Conservation (phyloP, 129 eudicot genomes). For the Glebionis coronaria region DNA sequence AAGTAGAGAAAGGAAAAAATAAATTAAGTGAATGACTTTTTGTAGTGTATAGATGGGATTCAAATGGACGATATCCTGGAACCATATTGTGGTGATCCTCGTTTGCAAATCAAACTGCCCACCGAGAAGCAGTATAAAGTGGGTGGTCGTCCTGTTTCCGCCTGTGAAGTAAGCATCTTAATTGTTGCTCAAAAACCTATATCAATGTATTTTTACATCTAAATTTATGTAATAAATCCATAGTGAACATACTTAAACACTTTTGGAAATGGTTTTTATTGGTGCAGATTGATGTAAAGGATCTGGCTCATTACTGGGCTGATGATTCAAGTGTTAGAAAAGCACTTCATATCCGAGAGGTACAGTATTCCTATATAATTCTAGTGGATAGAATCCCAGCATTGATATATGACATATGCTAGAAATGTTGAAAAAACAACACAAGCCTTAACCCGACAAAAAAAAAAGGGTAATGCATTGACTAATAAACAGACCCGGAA, state of each 20-base stretch:
- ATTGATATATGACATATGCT: no score
- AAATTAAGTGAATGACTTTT: neutral
- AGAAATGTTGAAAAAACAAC: no score
- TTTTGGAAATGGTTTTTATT: neutral
- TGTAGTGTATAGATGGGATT: conserved; percentile 36
- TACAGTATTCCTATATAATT: neutral
- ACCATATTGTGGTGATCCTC: conserved; percentile 20
- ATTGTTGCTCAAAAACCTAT: neutral
- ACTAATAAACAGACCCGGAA: no score
- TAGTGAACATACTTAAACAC: neutral
- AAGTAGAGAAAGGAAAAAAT: neutral
- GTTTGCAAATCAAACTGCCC: conserved; percentile 10
- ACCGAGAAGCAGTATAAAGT: conserved; percentile 1
- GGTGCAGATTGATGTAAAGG: conserved; percentile 28
- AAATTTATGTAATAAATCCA: neutral
- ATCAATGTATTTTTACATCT: neutral
- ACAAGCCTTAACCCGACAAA: no score
- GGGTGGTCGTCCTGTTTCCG: conserved; percentile 5
- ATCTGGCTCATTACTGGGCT: conserved; percentile 31
- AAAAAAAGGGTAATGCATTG: no score
- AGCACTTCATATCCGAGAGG: conserved; percentile 54
- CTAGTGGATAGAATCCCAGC: neutral
- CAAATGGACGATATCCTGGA: conserved; percentile 26
- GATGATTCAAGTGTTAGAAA: conserved; percentile 37
- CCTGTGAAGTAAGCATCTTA: conserved; percentile 34